A percentile compares a stretch with the other conserved stretches of the same genome.
Evolutionary conservation across 2,329 filamentous ascomycete species (phyloP).

Genomic region (Curvularia sp.): DNA sequence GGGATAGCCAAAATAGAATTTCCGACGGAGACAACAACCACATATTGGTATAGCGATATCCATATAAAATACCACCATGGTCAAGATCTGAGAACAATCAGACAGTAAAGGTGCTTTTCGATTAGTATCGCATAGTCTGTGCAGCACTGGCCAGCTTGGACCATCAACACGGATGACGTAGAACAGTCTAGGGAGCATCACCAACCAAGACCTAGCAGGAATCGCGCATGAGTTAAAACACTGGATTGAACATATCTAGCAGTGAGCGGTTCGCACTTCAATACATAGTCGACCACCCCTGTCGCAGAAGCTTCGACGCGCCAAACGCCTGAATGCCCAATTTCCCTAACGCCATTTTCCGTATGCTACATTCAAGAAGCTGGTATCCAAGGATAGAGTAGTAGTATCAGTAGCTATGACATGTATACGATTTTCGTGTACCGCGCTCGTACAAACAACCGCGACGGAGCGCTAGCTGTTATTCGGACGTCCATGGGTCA

Average conservation of each 20-base stretch:
- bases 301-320: constrained; percentile 38
- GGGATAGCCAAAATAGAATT: background rate
- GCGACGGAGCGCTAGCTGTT: constrained; percentile 22
- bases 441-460: constrained; percentile 24
- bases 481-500: constrained; percentile 27
- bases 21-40: background rate
- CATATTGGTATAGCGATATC: background rate
- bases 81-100: background rate
- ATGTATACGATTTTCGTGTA: constrained; percentile 30
- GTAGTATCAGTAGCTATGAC: constrained; percentile 32
- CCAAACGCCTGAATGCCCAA: constrained; percentile 46
- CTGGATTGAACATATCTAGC: constrained; percentile 30
- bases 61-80: background rate
- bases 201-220: background rate
- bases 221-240: constrained; percentile 18
- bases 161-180: background rate
- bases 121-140: background rate
- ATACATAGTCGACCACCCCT: constrained; percentile 34
- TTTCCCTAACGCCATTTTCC: constrained; percentile 43
- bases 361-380: constrained; percentile 46
- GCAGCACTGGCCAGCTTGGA: background rate
- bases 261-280: constrained; percentile 29
- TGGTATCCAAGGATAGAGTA: constrained; percentile 37
- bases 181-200: background rate
- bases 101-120: too few species aligned